phyloP scores from a whole-genome alignment of 2,329 filamentous ascomycete species.

The Colletotrichum gloeosporioides region DNA sequence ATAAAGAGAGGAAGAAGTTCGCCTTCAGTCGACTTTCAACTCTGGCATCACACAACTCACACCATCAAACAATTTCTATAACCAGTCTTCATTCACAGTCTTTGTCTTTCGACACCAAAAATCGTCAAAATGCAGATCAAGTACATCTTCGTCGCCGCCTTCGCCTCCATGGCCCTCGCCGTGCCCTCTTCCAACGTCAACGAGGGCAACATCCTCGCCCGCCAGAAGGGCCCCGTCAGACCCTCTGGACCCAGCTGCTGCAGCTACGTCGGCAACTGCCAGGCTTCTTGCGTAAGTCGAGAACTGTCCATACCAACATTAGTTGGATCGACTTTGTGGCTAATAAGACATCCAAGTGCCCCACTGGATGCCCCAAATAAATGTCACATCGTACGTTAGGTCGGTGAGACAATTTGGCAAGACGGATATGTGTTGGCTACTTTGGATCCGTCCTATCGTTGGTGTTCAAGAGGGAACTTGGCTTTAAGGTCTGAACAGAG shows the following conservation, averaged over 20 bases:
- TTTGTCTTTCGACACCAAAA: not conserved
- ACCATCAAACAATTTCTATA: accelerated
- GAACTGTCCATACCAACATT: no score
- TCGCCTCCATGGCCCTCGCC: not conserved
- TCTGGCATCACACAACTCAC: not conserved
- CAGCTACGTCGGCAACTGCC: not conserved
- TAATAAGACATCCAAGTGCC: not conserved
- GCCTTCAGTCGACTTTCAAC: accelerated
- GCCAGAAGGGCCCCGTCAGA: not conserved
- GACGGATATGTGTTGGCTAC: not conserved
- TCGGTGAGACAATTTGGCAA: not conserved
- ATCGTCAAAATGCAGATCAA: not conserved
- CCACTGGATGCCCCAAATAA: not conserved
- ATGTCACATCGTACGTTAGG: not conserved
- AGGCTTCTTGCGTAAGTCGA: not conserved
- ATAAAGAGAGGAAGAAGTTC: not conserved
- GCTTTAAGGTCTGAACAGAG: accelerated
- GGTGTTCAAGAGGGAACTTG: no score
- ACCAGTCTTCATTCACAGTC: not conserved
- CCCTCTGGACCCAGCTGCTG: not conserved
- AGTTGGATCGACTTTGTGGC: no score
- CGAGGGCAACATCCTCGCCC: not conserved
- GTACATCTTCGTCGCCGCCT: not conserved
- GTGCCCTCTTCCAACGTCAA: not conserved
- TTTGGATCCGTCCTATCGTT: not conserved